These are phyloP conservation scores for Fragaria iinumae DNA, from an alignment of 306 rosid genomes.

Conservation along the genomic window DNA sequence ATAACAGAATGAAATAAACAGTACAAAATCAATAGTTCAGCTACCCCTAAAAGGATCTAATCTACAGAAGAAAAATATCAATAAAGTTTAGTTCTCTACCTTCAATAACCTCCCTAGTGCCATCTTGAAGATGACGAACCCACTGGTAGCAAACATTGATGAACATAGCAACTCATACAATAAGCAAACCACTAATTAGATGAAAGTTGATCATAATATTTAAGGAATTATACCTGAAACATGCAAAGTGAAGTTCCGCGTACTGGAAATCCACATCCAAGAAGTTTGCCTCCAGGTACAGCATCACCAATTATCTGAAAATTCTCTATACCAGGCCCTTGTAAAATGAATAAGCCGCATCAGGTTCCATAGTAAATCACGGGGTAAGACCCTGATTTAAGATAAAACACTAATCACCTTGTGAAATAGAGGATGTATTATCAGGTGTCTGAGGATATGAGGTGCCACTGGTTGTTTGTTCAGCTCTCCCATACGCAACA, in stretches of 20 bases:
- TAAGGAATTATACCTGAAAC: conserved; percentile 73
- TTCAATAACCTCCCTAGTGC: conserved; percentile 92
- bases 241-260: conserved; percentile 91
- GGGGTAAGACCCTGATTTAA: neutral
- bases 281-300: conserved; percentile 79
- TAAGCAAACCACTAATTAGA: conserved; percentile 8
- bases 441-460: conserved; percentile 39
- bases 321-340: conserved; percentile 83
- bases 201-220: conserved; percentile 12
- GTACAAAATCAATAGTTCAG: neutral
- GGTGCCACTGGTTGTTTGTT: conserved; percentile 32
- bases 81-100: conserved; percentile 42
- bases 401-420: conserved; percentile 37
- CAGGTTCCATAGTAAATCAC: conserved; percentile 19
- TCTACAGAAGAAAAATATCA: neutral
- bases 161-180: conserved; percentile 15
- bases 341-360: conserved; percentile 34
- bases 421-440: conserved; percentile 41
- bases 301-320: conserved; percentile 92
- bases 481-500: conserved; percentile 25
- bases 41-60: conserved; percentile 1
- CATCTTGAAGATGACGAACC: conserved; percentile 97
- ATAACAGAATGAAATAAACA: neutral
- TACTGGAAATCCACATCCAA: conserved; percentile 92
- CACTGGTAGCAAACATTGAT: conserved; percentile 58